These are phyloP conservation scores for Amanita rubescens DNA, from an alignment of 768 basidiomycete genomes.

Conservation along the genomic window DNA sequence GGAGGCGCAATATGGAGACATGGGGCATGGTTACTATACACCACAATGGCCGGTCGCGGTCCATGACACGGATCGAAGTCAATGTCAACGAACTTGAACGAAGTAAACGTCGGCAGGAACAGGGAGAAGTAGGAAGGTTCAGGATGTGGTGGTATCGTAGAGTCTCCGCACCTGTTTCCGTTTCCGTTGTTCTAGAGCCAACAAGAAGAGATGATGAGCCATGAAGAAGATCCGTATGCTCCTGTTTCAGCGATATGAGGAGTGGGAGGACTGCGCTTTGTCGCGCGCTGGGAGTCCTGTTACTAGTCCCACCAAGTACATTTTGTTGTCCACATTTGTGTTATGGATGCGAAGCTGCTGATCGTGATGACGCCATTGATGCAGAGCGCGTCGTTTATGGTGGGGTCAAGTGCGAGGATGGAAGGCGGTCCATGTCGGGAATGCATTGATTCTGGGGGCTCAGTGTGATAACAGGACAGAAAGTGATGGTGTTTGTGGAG, in stretches of 20 bases:
- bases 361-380: slow-evolving; percentile 50
- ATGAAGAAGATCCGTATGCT: slow-evolving; percentile 1
- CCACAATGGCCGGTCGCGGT: neutral
- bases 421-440: neutral
- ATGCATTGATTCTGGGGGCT: slow-evolving; percentile 8
- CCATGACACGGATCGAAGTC: slow-evolving; percentile 8
- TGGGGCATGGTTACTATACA: no score
- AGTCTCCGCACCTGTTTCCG: slow-evolving; percentile 14
- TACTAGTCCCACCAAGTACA: slow-evolving; percentile 2
- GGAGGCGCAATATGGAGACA: no score
- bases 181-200: slow-evolving; percentile 1
- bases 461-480: neutral
- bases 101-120: slow-evolving; percentile 14
- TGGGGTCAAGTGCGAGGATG: slow-evolving; percentile 5
- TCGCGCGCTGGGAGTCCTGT: neutral
- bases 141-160: slow-evolving; percentile 19
- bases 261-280: neutral
- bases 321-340: slow-evolving; percentile 10
- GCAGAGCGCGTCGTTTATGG: slow-evolving; percentile 39
- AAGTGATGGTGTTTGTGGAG: neutral
- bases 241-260: neutral
- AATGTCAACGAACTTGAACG: neutral
- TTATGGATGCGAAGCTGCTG: slow-evolving; percentile 47
- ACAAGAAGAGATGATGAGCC: neutral
- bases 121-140: slow-evolving; percentile 17